Conservation (phyloP, 1,139 yeast genomes). For the Groenewaldozyma auringiensis region DNA sequence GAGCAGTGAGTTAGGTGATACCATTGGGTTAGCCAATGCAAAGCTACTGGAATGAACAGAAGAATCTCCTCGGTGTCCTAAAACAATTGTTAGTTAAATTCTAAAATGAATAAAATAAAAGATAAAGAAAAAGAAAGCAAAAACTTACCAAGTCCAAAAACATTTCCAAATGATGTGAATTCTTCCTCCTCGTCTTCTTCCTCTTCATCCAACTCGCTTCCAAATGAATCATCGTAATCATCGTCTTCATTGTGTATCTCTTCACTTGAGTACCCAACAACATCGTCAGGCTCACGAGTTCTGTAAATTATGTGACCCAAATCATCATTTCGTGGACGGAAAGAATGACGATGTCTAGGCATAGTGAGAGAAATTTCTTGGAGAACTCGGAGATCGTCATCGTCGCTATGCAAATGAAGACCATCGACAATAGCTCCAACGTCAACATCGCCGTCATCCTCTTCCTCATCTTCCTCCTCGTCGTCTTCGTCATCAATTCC, state of each 20-base stretch:
- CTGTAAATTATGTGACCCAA: slow-evolving; percentile 10
- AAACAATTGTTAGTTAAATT: no score
- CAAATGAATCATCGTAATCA: neutral
- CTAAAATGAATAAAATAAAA: neutral
- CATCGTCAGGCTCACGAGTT: slow-evolving; percentile 10
- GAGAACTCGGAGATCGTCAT: neutral
- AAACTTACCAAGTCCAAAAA: slow-evolving; percentile 9
- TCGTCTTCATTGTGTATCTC: slow-evolving; percentile 14
- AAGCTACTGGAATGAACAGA: neutral
- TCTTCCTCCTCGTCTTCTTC: slow-evolving; percentile 21
- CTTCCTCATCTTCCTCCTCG: slow-evolving; percentile 13
- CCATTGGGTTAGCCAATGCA: neutral
- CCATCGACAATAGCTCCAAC: slow-evolving; percentile 1
- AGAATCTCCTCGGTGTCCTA: neutral
- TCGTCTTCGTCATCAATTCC: slow-evolving; percentile 22
- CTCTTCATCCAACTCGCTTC: slow-evolving; percentile 14
- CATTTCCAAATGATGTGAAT: neutral
- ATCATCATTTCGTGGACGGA: slow-evolving; percentile 6
- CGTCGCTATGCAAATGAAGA: neutral
- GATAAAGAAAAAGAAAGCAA: neutral
- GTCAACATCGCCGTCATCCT: slow-evolving; percentile 11
- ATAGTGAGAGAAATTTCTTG: neutral
- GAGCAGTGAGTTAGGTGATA: neutral
- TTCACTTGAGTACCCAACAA: slow-evolving; percentile 13
- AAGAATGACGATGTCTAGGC: slow-evolving; percentile 4